Evolutionary conservation across 73 alveolate species (phyloP), one percentile per base, ranked within the genome.

Genomic region (Urostyla sp.): DNA sequence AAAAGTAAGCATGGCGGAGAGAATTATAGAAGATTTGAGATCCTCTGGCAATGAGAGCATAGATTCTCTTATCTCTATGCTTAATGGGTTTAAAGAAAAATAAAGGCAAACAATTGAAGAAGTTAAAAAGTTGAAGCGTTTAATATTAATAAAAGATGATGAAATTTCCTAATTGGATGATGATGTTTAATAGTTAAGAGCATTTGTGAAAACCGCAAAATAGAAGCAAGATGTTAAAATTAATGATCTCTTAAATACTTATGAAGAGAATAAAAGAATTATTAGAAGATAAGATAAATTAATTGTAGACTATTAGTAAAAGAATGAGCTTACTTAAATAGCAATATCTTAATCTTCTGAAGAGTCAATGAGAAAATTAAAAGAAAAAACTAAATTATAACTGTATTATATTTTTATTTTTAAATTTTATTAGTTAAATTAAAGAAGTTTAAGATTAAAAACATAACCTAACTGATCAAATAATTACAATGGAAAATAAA

Each of bases 1-100:
- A 8, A 75, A 75, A 57, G 78, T 75, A 24, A 23, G 31, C 5
- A 75, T 54, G 56, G 87, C 87, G 18, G 87, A 75, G 67, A 54
- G 57, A 69, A 56, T 75, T 20, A 75, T 75, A 13, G 15, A 75
- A 28, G 87, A 75, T 21, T 40, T 56, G 15, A 75, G 50, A 32
- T 18, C 11, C 49, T 36, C 77, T 1, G 87, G 87, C 21, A 56
- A 44, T 38, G 77, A 56, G 21, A 56, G 69, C 69, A 18, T 75
- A 38, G 69, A 54, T 21, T 51, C 77, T 15, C 67, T 75, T 13
- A 34, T 75, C 24, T 1, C 36, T 27, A 44, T 69, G 84, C 53
- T 69, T 23, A 15, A 69, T 13, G 30, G 54, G 21, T 69, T 48
- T 48, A 16, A 45, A 21, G 3, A 31, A 15, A 43, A 69, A 23